Conservation (phyloP, 441 rosid species). For the Oxalis stricta region DNA sequence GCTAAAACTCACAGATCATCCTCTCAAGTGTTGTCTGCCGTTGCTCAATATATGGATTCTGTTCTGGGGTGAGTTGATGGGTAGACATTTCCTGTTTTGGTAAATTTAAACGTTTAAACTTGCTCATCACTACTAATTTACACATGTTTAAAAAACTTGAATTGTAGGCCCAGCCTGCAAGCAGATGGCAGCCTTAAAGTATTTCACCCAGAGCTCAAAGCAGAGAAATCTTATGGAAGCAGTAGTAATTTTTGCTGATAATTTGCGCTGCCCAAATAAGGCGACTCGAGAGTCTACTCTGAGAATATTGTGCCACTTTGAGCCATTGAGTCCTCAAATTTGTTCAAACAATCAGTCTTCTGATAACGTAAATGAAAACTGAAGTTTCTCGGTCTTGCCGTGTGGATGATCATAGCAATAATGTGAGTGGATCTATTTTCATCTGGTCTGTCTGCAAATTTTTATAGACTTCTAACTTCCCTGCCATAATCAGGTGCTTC, state of each 20-base stretch:
- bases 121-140: conserved; percentile 7
- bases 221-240: conserved; percentile 33
- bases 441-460: conserved; percentile 3
- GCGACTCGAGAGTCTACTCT: conserved; percentile 59
- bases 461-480: conserved; percentile 1
- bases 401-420: conserved; percentile 14
- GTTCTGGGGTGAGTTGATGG: conserved; percentile 42
- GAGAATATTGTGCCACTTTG: conserved; percentile 70
- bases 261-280: conserved; percentile 62
- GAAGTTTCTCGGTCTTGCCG: conserved; percentile 24
- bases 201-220: conserved; percentile 36
- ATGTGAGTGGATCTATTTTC: conserved; percentile 34
- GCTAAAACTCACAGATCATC: conserved; percentile 61
- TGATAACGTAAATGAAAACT: conserved; percentile 34
- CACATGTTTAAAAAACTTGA: conserved; percentile 5
- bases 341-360: conserved; percentile 26
- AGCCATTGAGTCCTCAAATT: conserved; percentile 17
- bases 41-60: conserved; percentile 69
- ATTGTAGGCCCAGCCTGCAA: conserved; percentile 31
- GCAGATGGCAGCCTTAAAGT: conserved; percentile 14
- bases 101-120: conserved; percentile 1
- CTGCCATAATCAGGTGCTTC: conserved; percentile 53
- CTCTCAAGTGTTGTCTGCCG: conserved; percentile 51
- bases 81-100: no score
- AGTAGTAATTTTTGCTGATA: conserved; percentile 40